These are phyloP conservation scores for Lolium multiflorum DNA, from an alignment of 176 grass and related monocot species.

Conservation along the genomic window DNA sequence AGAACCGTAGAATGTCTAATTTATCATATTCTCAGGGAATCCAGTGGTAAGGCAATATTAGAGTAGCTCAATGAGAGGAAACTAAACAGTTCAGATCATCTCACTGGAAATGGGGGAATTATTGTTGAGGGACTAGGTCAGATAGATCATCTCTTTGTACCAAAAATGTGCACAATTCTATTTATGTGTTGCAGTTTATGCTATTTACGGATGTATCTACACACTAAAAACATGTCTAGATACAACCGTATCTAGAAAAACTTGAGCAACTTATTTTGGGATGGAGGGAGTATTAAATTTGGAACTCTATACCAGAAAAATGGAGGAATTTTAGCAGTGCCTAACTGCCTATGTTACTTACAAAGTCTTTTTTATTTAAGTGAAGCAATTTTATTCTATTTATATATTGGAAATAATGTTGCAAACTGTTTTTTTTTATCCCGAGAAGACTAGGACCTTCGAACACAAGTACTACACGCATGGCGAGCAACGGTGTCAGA, in stretches of 20 bases:
- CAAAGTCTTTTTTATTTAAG: not conserved
- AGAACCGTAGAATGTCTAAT: not conserved
- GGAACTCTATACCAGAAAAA: constrained; percentile 15
- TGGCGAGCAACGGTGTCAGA: constrained; percentile 49
- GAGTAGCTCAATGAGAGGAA: not conserved
- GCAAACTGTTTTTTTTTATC: constrained; percentile 21
- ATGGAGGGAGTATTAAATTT: not conserved
- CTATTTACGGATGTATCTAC: not conserved
- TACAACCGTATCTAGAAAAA: no score
- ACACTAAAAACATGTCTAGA: no score
- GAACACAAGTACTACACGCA: constrained; percentile 62
- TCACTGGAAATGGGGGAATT: not conserved
- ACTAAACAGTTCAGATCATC: not conserved
- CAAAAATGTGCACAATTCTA: not conserved
- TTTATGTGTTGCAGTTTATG: not conserved
- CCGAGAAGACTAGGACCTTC: constrained; percentile 60
- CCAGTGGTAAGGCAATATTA: not conserved
- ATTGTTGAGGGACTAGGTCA: not conserved
- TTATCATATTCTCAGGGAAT: not conserved
- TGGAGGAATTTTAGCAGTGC: not conserved
- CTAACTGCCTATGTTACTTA: not conserved
- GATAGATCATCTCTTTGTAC: not conserved
- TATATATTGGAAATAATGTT: not conserved
- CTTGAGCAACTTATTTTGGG: no score
- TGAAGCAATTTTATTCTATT: constrained; percentile 3